Percentiles rank a stretch among this genome's conserved stretches.
Conservation (phyloP, 768 basidiomycete genomes). For the Panellus pusillus region DNA sequence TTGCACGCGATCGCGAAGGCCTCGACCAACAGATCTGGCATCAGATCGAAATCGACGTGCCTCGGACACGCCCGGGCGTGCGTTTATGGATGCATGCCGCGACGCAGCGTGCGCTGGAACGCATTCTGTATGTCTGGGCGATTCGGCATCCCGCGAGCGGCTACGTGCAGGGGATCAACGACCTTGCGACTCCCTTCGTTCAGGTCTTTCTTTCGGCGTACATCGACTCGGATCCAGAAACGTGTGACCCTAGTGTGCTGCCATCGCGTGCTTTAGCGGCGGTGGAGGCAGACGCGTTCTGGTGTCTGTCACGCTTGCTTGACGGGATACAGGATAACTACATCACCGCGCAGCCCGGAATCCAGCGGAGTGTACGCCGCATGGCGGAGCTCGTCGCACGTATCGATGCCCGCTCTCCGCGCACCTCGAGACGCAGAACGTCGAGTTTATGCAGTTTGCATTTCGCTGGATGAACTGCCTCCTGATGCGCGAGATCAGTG, state of each 20-base stretch:
- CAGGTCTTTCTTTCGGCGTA: slow-evolving; percentile 96
- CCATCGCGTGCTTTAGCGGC: slow-evolving; percentile 73
- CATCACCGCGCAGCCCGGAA: slow-evolving; percentile 94
- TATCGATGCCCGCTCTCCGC: slow-evolving; percentile 89
- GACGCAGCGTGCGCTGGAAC: slow-evolving; percentile 91
- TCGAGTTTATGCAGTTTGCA: slow-evolving; percentile 99
- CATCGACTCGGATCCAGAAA: slow-evolving; percentile 90
- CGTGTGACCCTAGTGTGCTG: slow-evolving; percentile 78
- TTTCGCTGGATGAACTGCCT: slow-evolving; percentile 99
- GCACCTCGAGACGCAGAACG: slow-evolving; percentile 87
- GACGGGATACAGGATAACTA: slow-evolving; percentile 99
- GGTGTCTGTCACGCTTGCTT: slow-evolving; percentile 93
- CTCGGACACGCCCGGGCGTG: slow-evolving; percentile 90
- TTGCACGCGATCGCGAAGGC: slow-evolving; percentile 79
- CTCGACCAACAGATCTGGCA: slow-evolving; percentile 99
- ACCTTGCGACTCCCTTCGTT: slow-evolving; percentile 96
- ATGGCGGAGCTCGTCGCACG: slow-evolving; percentile 93
- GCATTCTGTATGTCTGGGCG: slow-evolving; percentile 98
- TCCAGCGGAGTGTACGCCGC: slow-evolving; percentile 87
- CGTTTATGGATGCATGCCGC: slow-evolving; percentile 86
- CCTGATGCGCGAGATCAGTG: slow-evolving; percentile 96
- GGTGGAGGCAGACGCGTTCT: slow-evolving; percentile 96
- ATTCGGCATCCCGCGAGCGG: slow-evolving; percentile 98
- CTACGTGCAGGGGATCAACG: slow-evolving; percentile 99
- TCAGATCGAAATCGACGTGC: slow-evolving; percentile 98